Evolutionary conservation across 257 asterid species (phyloP).

Genomic region (Cruciata laevipes): DNA sequence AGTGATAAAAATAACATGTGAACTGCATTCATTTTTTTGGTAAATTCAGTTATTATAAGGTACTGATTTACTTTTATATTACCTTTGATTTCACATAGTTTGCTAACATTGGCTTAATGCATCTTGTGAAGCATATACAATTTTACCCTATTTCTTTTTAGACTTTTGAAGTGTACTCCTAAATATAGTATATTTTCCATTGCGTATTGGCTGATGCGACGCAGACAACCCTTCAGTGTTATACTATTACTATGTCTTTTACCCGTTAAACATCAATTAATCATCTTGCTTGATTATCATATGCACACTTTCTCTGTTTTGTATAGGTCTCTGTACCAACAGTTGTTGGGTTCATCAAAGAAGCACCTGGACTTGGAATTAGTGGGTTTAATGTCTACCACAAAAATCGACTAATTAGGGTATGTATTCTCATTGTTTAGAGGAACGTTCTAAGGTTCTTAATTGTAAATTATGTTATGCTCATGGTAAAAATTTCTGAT

Average conservation of each 20-base stretch:
- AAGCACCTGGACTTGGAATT: conserved; percentile 59
- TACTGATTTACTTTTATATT: neutral
- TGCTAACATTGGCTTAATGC: conserved; percentile 1
- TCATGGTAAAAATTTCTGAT: conserved; percentile 2
- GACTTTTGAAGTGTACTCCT: neutral
- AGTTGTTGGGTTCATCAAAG: conserved; percentile 74
- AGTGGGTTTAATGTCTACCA: conserved; percentile 87
- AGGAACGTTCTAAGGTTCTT: conserved; percentile 3
- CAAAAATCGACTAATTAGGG: conserved; percentile 92
- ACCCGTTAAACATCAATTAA: neutral
- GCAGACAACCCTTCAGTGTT: neutral
- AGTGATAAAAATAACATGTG: neutral
- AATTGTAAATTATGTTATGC: conserved; percentile 2
- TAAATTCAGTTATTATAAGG: neutral
- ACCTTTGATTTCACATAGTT: neutral
- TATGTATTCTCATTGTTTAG: conserved; percentile 19
- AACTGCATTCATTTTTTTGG: neutral
- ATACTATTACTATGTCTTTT: neutral
- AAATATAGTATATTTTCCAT: neutral
- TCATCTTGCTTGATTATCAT: neutral
- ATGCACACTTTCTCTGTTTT: neutral
- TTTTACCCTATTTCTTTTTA: neutral
- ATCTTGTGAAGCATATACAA: neutral
- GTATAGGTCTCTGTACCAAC: conserved; percentile 58
- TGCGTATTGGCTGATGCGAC: neutral